These are phyloP conservation scores for Lepidium aucheri DNA, from an alignment of 345 rosid genomes.

Conservation along the genomic window DNA sequence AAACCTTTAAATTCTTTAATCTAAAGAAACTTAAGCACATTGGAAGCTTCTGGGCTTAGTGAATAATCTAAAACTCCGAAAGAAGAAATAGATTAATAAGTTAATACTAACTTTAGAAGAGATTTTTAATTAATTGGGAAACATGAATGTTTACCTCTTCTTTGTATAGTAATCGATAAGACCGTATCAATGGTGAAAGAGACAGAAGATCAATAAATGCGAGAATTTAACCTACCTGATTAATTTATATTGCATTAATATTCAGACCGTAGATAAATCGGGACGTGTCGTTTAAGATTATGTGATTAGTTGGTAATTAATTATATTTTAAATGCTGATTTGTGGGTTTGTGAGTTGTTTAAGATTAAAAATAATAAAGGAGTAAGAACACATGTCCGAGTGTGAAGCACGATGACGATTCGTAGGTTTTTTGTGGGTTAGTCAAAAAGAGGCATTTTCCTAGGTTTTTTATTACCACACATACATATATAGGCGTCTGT, in stretches of 20 bases:
- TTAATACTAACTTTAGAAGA: conserved; percentile 5
- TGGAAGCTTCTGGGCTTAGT: conserved; percentile 22
- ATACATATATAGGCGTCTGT: background rate
- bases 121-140: conserved; percentile 14
- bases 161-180: conserved; percentile 20
- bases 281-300: conserved; percentile 27
- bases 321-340: conserved; percentile 10
- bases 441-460: conserved; percentile 9
- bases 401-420: conserved; percentile 27
- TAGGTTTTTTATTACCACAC: background rate
- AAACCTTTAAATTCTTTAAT: conserved; percentile 1
- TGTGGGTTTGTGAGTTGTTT: conserved; percentile 23
- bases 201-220: conserved; percentile 21
- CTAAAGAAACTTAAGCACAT: conserved; percentile 4
- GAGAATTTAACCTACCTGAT: conserved; percentile 25
- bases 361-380: conserved; percentile 11
- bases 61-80: conserved; percentile 22
- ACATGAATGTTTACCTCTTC: conserved; percentile 7
- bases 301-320: conserved; percentile 18
- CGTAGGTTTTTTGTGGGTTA: conserved; percentile 19
- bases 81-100: conserved; percentile 7
- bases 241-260: conserved; percentile 3
- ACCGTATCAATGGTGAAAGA: conserved; percentile 22
- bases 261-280: conserved; percentile 21
- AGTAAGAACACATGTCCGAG: conserved; percentile 21